phyloP scores from a whole-genome alignment of 2,329 filamentous ascomycete genomes.

The Calycina herbarum region DNA sequence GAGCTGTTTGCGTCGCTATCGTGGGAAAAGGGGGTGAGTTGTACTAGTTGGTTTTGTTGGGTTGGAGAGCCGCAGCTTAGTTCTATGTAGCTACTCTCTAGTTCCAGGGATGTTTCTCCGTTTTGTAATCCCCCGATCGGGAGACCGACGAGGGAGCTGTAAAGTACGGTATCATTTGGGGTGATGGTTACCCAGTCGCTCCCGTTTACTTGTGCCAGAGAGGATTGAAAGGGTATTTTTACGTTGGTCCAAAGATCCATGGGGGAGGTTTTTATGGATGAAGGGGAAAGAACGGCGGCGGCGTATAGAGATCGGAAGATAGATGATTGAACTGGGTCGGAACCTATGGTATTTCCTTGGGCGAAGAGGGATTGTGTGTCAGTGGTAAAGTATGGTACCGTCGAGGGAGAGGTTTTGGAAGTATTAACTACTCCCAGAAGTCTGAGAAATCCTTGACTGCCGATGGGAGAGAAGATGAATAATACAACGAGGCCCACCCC shows the following conservation, averaged over 20 bases:
- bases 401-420: background rate
- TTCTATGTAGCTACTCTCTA: constrained; percentile 19
- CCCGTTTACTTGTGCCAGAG: constrained; percentile 2
- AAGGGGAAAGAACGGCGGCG: constrained; percentile 12
- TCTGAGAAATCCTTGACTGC: constrained; percentile 19
- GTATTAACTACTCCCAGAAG: constrained; percentile 2
- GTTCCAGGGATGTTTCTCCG: constrained; percentile 6
- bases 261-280: constrained; percentile 8
- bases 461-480: constrained; percentile 24
- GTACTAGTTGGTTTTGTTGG: background rate
- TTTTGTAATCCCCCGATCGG: constrained; percentile 12
- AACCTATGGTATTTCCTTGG: background rate
- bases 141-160: constrained; percentile 17
- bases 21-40: background rate
- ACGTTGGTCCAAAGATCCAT: constrained; percentile 18
- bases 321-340: background rate
- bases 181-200: constrained; percentile 9
- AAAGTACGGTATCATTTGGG: constrained; percentile 8
- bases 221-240: constrained; percentile 19
- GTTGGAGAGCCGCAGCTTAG: constrained; percentile 9
- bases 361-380: constrained; percentile 16
- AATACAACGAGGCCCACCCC: constrained; percentile 16
- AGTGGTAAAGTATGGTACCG: constrained; percentile 15
- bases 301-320: constrained; percentile 15
- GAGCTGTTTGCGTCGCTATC: constrained; percentile 6